These are phyloP conservation scores for Persicaria tinctoria DNA, from an alignment of 148 eudicot genomes.

Conservation along the genomic window DNA sequence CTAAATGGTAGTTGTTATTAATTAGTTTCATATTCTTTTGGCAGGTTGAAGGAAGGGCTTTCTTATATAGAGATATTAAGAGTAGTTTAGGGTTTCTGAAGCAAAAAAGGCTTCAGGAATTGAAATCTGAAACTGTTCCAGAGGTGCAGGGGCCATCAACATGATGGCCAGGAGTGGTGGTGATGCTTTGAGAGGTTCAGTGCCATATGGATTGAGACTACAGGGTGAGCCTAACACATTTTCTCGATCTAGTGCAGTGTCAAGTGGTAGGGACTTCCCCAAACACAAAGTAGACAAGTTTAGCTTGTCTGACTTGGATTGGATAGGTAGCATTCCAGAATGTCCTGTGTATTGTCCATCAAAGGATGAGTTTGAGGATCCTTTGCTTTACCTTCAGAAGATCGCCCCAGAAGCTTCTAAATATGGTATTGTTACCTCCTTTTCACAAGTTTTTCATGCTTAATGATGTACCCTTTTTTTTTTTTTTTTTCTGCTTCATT, in stretches of 20 bases:
- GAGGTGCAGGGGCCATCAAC: slow-evolving; percentile 26
- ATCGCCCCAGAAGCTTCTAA: slow-evolving; percentile 90
- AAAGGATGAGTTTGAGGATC: slow-evolving; percentile 64
- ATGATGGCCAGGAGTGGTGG: slow-evolving; percentile 63
- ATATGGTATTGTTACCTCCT: slow-evolving; percentile 44
- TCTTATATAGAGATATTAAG: slow-evolving; percentile 65
- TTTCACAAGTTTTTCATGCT: neutral
- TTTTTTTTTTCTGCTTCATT: neutral
- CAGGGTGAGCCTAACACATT: no score
- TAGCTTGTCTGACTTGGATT: no score
- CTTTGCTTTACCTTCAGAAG: slow-evolving; percentile 74
- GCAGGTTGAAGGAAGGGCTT: slow-evolving; percentile 85
- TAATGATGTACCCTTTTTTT: neutral
- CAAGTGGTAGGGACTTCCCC: no score
- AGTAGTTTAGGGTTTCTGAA: slow-evolving; percentile 59
- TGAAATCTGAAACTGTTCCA: slow-evolving; percentile 37
- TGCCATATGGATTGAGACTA: slow-evolving; percentile 40
- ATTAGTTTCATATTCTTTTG: slow-evolving; percentile 12
- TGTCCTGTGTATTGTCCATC: no score
- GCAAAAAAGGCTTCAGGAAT: slow-evolving; percentile 73
- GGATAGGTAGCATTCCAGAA: no score
- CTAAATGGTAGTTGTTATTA: neutral
- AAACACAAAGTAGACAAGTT: no score
- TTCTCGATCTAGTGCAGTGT: no score
- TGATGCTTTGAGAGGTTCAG: slow-evolving; percentile 65